Evolutionary conservation across 1,139 yeast genomes (phyloP).

Genomic region (Ogataea hybrid): DNA sequence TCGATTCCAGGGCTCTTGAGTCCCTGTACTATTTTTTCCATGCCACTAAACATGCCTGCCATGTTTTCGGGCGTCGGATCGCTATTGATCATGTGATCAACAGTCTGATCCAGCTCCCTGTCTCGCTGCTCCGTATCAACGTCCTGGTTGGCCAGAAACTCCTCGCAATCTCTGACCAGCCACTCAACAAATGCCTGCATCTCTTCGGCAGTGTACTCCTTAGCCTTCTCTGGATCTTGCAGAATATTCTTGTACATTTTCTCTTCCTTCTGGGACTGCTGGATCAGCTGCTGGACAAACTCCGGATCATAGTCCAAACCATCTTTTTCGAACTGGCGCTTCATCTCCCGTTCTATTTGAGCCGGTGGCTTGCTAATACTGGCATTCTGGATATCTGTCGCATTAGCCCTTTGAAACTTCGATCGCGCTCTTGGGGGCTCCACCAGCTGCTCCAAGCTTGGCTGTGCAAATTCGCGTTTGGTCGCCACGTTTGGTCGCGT

Average conservation of each 20-base stretch:
- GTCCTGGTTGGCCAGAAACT: constrained; percentile 15
- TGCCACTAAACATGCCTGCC: constrained; percentile 22
- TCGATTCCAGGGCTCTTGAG: constrained; percentile 23
- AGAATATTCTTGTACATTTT: constrained; percentile 16
- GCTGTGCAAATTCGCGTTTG: neutral
- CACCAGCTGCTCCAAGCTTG: neutral
- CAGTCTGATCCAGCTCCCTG: constrained; percentile 4
- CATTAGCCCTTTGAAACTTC: neutral
- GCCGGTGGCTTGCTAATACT: constrained; percentile 22
- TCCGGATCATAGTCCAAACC: constrained; percentile 29
- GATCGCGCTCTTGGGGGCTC: neutral
- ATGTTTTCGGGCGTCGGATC: constrained; percentile 16
- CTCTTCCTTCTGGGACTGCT: constrained; percentile 23
- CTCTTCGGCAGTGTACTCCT: constrained; percentile 21
- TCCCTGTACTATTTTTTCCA: constrained; percentile 22
- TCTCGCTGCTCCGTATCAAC: constrained; percentile 4
- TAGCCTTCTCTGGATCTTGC: constrained; percentile 16
- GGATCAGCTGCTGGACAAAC: constrained; percentile 27
- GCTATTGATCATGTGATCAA: constrained; percentile 10
- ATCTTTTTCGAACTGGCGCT: constrained; percentile 22
- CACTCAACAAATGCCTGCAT: constrained; percentile 26
- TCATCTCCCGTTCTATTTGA: constrained; percentile 26
- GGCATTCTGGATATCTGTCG: neutral
- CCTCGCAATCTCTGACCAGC: constrained; percentile 26
- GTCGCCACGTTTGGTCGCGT: neutral